These are phyloP conservation scores for Solanum rostratum DNA, from an alignment of 257 asterid genomes.

Conservation along the genomic window DNA sequence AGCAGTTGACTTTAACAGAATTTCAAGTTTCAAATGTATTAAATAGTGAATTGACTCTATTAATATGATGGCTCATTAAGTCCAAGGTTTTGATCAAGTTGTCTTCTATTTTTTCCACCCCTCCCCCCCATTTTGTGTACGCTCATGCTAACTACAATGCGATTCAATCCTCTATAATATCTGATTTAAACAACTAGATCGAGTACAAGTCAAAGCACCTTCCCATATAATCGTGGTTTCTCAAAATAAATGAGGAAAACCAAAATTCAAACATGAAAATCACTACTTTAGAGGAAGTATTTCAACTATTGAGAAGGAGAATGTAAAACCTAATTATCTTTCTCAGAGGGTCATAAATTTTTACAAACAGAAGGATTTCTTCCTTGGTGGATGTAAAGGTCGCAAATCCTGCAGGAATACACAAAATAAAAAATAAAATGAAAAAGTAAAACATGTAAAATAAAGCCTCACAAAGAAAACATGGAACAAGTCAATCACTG, in stretches of 20 bases:
- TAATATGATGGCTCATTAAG: neutral
- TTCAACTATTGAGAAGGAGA: constrained; percentile 1
- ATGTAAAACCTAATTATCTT: constrained; percentile 42
- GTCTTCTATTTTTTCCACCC: neutral
- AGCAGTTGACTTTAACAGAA: neutral
- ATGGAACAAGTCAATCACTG: neutral
- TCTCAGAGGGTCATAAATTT: constrained; percentile 56
- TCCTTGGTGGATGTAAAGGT: constrained; percentile 54
- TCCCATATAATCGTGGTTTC: neutral
- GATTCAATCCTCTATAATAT: neutral
- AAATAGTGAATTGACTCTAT: neutral
- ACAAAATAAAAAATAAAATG: neutral
- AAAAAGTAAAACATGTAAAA: neutral
- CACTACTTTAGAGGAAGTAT: neutral
- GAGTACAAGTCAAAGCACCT: neutral
- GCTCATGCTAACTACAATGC: neutral
- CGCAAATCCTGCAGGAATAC: constrained; percentile 32
- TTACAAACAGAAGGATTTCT: constrained; percentile 60
- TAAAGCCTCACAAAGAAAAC: neutral
- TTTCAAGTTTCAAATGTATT: neutral
- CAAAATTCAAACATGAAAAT: neutral
- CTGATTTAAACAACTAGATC: neutral
- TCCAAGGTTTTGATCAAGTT: neutral
- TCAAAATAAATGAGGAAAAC: neutral
- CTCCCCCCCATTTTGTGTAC: neutral